A percentile compares a stretch with the other conserved stretches of the same genome.
Conservation (phyloP, 139 green algal species). For the Ulvella scutata region DNA sequence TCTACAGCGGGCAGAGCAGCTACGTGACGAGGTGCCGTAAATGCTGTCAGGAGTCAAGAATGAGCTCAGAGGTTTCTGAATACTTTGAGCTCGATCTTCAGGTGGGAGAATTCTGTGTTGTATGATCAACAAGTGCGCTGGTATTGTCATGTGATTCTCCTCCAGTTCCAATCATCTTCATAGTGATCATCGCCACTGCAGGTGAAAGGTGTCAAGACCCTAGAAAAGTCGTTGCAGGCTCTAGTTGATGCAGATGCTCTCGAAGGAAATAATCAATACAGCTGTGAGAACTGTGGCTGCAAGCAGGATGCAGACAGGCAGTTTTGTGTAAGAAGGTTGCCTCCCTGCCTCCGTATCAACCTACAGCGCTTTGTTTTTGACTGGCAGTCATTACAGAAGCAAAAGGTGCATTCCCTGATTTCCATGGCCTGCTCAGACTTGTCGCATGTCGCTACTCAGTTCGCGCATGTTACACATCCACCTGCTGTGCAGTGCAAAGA, state of each 20-base stretch:
- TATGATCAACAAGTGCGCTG: too few relatives aligned
- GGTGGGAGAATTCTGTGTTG: too few relatives aligned
- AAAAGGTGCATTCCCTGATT: background rate
- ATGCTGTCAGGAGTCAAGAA: slow-evolving; percentile 29
- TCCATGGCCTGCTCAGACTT: too few relatives aligned
- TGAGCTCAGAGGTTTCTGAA: slow-evolving; percentile 20
- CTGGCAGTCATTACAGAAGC: slow-evolving; percentile 14
- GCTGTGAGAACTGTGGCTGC: slow-evolving; percentile 49
- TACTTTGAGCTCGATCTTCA: slow-evolving; percentile 82
- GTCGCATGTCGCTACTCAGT: too few relatives aligned
- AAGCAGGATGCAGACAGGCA: slow-evolving; percentile 56
- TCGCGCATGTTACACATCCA: too few relatives aligned
- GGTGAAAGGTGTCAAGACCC: background rate
- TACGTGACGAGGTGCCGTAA: slow-evolving; percentile 55
- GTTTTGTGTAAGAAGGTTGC: slow-evolving; percentile 42
- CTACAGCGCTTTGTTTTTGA: slow-evolving; percentile 90
- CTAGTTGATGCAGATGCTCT: slow-evolving; percentile 38
- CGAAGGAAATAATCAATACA: slow-evolving; percentile 68
- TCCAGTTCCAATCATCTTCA: too few relatives aligned
- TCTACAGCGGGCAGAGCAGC: slow-evolving; percentile 55
- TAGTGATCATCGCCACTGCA: background rate
- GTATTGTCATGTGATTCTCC: too few relatives aligned
- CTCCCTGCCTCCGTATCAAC: slow-evolving; percentile 64
- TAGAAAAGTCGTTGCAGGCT: background rate
- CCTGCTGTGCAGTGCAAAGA: background rate